Percentiles rank a stretch among this genome's conserved stretches.
Evolutionary conservation across 805 yeast species (phyloP).

Genomic region (Pichia paraexigua): DNA sequence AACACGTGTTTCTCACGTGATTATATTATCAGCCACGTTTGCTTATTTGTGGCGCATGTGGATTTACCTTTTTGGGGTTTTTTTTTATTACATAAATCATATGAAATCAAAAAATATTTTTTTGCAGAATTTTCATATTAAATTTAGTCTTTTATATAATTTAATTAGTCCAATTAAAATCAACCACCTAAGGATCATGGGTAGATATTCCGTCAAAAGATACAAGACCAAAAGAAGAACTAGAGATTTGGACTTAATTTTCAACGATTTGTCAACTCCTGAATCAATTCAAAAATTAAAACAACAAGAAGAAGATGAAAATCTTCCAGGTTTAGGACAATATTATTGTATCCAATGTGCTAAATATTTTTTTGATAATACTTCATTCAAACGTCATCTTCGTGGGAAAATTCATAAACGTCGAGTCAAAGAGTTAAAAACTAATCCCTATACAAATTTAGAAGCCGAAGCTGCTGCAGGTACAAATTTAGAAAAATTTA

Average conservation of each 20-base stretch:
- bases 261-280: slow-evolving; percentile 59
- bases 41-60: not conserved
- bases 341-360: slow-evolving; percentile 93
- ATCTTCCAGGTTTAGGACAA: slow-evolving; percentile 91
- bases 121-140: not conserved
- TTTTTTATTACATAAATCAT: not conserved
- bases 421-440: slow-evolving; percentile 66
- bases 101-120: not conserved
- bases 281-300: slow-evolving; percentile 58
- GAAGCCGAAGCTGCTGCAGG: slow-evolving; percentile 94
- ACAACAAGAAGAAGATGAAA: slow-evolving; percentile 83
- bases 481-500: slow-evolving; percentile 56
- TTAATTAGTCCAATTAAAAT: not conserved
- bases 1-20: not conserved
- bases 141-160: not conserved
- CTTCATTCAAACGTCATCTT: slow-evolving; percentile 63
- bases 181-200: slow-evolving; percentile 43
- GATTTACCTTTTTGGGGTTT: not conserved
- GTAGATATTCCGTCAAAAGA: slow-evolving; percentile 77
- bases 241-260: slow-evolving; percentile 76
- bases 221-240: slow-evolving; percentile 87
- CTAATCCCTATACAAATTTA: slow-evolving; percentile 75
- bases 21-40: not conserved
- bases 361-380: slow-evolving; percentile 75
- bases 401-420: slow-evolving; percentile 79